Evolutionary conservation across 305 asterid species (phyloP), one percentile per base, ranked within the genome.

Genomic region (Fraxinus floribunda): DNA sequence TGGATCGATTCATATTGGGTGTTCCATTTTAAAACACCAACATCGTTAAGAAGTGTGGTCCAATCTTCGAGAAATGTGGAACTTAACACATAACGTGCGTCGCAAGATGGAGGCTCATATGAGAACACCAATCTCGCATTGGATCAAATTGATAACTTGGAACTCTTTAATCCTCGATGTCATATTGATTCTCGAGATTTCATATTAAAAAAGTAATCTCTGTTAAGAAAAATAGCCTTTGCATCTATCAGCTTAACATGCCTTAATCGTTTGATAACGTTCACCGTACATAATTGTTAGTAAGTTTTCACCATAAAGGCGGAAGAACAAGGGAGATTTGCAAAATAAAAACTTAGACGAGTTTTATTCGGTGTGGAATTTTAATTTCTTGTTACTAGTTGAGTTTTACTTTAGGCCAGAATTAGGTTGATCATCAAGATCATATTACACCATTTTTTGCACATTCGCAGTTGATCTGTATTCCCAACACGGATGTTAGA

Each of bases 351-450:
- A 26, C 74, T 66, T 3, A 3, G 11, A 5, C 30, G 38, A 66
- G 18, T 66, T 66, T 9, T 26, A 66, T 66, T 26, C 8, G 26
- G 26, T 5, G 13, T 7, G 32, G 35, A 64, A 22, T 24, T 62
- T 22, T 3, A 64, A 7, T 7, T 24, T 64, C 73, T 10, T 35
- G 16, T 16, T n/a, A 20, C 55, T 3, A 44, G 55, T 44, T 44
- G 11, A 20, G 68, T 57, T 57, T 64, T 64, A 10, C 34, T 20
- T 66, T 24, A 24, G 74, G 74, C n/a, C 74, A 24, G 74, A 66
- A 66, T 66, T 66, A 66, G 74, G 74, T 66, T 66, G 74, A 66
- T 26, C 74, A 66, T 26, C 74, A 66, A 26, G 74, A 66, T 66
- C 74, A 66, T 10, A 9, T 26, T 29, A 26, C 36, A 35, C 38